These are phyloP conservation scores for Candida pini DNA, from an alignment of 805 yeast genomes.

Conservation along the genomic window DNA sequence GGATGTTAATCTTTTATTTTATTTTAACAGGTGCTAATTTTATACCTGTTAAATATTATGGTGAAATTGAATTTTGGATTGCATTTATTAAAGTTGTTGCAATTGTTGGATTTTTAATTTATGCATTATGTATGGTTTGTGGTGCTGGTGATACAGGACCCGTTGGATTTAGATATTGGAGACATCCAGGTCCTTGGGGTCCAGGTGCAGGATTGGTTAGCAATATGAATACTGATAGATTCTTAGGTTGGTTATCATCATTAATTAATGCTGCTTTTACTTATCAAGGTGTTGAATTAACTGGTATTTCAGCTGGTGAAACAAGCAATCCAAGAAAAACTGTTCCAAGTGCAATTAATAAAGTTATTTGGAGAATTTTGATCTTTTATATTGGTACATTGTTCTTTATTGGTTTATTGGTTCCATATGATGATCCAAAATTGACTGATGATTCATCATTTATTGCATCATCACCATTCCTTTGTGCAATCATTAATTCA, in stretches of 20 bases:
- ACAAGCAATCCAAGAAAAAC: conserved; percentile 62
- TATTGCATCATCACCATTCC: conserved; percentile 61
- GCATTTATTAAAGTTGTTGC: conserved; percentile 64
- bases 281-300: conserved; percentile 73
- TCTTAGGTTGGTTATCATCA: conserved; percentile 66
- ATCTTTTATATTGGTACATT: conserved; percentile 61
- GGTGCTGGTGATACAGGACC: conserved; percentile 69
- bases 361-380: conserved; percentile 60
- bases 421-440: conserved; percentile 61
- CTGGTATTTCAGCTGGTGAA: conserved; percentile 75
- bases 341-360: conserved; percentile 67
- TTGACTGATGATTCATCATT: conserved; percentile 33
- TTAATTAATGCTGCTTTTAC: conserved; percentile 74
- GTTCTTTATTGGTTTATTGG: conserved; percentile 64
- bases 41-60: conserved; percentile 65
- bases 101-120: conserved; percentile 63
- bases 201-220: conserved; percentile 54
- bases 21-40: conserved; percentile 48
- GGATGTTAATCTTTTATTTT: conserved; percentile 66
- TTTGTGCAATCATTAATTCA: conserved; percentile 62
- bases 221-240: conserved; percentile 47
- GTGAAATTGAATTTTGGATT: conserved; percentile 74
- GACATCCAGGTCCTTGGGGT: conserved; percentile 63
- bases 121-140: conserved; percentile 65
- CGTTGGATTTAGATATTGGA: conserved; percentile 76